Evolutionary conservation across 2,329 filamentous ascomycete species (phyloP), one percentile per base, ranked within the genome.

Genomic region (Furcasterigmium sp.): DNA sequence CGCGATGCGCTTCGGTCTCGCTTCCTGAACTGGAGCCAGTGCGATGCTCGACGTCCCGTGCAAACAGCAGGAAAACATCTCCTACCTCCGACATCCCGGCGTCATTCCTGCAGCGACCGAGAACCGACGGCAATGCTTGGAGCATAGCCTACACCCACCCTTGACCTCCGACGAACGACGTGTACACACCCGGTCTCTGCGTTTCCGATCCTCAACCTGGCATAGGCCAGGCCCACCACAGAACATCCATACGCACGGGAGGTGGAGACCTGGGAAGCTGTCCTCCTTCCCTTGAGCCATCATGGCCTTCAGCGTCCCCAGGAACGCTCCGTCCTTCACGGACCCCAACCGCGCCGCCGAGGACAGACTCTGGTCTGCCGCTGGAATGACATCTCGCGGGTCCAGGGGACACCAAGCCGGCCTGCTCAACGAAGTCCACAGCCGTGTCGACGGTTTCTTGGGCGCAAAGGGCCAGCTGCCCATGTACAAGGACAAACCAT

Each of bases 401-500:
- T 61, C 59, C 53, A 59, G 67, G 44, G 64, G 64, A 36, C 57
- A 54, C 44, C 54, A 60, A 46, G 51, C 51, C 47, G 55, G 64
- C 41, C 63, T 76, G 36, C 58, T 79, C 37, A 65, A 68, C 46
- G 73, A 68, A 38, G 71, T 88, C 30, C 72, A 84, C 39, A 76
- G 78, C 53, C 80, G 77, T 48, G 70, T 88, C 28, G 77, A 76
- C 40, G 74, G 72, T 46, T 75, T 90, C 47, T 82, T 91, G 49
- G 78, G 82, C 29, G 77, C 66, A 19, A 64, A 63, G 49, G 56
- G 62, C 47, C 72, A 80, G 45, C 70, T 98, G 49, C 93, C 93
- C 37, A 91, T 97, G 86, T 98, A 98, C 72, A 98, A 98, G 68
- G 93, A 98, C 68, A 98, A 98, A 64, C 93, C 93, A n/a, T 93